These are phyloP conservation scores for Syncephalis fuscata DNA, from an alignment of 371 early-diverging fungal species.

Conservation along the genomic window DNA sequence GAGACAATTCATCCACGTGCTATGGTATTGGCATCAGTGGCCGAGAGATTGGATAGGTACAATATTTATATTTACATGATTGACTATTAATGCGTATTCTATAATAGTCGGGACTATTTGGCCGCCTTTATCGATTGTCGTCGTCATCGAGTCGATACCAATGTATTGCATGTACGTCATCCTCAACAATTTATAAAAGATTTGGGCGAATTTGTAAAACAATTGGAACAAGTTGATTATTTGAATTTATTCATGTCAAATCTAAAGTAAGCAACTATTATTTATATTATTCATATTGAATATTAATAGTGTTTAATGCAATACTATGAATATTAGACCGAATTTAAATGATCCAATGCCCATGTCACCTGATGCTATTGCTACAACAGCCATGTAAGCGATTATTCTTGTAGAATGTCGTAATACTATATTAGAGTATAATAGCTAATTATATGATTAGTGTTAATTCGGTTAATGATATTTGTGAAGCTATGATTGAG, in stretches of 20 bases:
- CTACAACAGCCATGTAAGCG: neutral
- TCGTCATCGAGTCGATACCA: constrained; percentile 84
- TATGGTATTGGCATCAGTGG: constrained; percentile 68
- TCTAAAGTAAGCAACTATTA: constrained; percentile 31
- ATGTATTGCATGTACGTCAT: constrained; percentile 66
- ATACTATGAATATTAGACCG: no score
- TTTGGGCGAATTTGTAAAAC: constrained; percentile 46
- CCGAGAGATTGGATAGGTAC: constrained; percentile 43
- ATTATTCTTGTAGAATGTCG: neutral
- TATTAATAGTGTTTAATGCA: no score
- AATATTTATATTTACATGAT: neutral
- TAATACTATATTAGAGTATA: no score
- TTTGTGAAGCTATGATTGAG: constrained; percentile 50
- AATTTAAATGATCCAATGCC: no score
- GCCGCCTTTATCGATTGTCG: constrained; percentile 76
- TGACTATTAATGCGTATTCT: no score
- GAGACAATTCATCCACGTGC: constrained; percentile 92
- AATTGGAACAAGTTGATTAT: constrained; percentile 67
- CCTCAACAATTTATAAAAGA: constrained; percentile 49
- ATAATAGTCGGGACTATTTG: constrained; percentile 36
- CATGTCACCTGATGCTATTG: neutral
- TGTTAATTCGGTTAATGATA: constrained; percentile 21
- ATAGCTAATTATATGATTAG: no score
- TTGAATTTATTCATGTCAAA: constrained; percentile 81
- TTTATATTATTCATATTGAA: no score